These are phyloP conservation scores for Tricholoma terreum DNA, from an alignment of 768 basidiomycete species.

Conservation along the genomic window DNA sequence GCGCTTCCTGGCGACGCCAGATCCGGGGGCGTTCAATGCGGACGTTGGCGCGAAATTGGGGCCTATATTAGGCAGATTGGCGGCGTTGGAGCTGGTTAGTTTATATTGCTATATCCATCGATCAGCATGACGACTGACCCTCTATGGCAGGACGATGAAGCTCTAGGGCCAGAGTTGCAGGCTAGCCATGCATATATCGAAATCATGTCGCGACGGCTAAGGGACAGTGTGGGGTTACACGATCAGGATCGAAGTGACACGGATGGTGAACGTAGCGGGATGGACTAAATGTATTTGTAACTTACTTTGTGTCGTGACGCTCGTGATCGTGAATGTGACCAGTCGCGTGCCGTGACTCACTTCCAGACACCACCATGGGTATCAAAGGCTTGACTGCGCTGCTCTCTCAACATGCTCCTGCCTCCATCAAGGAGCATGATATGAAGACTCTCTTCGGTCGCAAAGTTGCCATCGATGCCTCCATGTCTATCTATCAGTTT, in stretches of 20 bases:
- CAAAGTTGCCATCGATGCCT: constrained; percentile 98
- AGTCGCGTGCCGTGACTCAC: constrained; percentile 4
- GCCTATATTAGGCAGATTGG: constrained; percentile 53
- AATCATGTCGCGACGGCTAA: constrained; percentile 69
- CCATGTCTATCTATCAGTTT: constrained; percentile 97
- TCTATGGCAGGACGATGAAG: constrained; percentile 37
- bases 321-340: background rate
- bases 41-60: constrained; percentile 56
- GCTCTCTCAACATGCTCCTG: constrained; percentile 87
- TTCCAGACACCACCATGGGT: constrained; percentile 55
- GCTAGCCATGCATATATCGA: constrained; percentile 70
- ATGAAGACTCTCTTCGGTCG: constrained; percentile 97
- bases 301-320: too few relatives aligned
- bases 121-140: background rate
- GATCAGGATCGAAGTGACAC: constrained; percentile 22
- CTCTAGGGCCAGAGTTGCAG: constrained; percentile 52
- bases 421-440: constrained; percentile 85
- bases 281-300: background rate
- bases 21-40: constrained; percentile 53
- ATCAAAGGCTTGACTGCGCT: constrained; percentile 94
- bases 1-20: constrained; percentile 55
- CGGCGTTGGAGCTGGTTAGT: constrained; percentile 41
- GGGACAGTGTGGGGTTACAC: constrained; percentile 59
- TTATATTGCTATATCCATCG: background rate
- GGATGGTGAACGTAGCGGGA: background rate